Evolutionary conservation across 2,329 filamentous ascomycete species (phyloP).

Genomic region (Phaeophleospora eucalypticola): DNA sequence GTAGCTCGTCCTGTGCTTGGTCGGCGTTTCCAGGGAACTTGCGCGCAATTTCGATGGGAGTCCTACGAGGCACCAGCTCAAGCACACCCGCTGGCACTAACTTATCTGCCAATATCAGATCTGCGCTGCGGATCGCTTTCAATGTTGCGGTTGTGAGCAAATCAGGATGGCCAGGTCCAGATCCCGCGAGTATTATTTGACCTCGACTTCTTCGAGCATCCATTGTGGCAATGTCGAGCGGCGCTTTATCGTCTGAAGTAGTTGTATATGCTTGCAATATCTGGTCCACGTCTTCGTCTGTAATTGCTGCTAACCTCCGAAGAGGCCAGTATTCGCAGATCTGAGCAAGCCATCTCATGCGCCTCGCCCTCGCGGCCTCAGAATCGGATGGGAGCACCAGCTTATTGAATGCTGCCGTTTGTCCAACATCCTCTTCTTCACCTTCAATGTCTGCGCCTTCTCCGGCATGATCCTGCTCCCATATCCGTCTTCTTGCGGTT

Average conservation of each 20-base stretch:
- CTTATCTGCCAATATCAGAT: constrained; percentile 81
- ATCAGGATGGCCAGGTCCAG: constrained; percentile 87
- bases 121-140: constrained; percentile 69
- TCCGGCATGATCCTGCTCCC: constrained; percentile 66
- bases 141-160: constrained; percentile 79
- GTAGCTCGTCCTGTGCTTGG: constrained; percentile 82
- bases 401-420: constrained; percentile 78
- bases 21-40: constrained; percentile 99
- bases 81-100: constrained; percentile 80
- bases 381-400: constrained; percentile 71
- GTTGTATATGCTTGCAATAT: constrained; percentile 67
- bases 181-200: constrained; percentile 81
- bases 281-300: constrained; percentile 70
- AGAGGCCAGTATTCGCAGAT: constrained; percentile 99
- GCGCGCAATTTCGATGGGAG: constrained; percentile 83
- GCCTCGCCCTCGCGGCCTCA: constrained; percentile 69
- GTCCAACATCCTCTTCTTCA: constrained; percentile 62
- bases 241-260: constrained; percentile 27
- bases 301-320: constrained; percentile 71
- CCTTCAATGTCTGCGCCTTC: constrained; percentile 43
- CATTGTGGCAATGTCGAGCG: constrained; percentile 26
- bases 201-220: constrained; percentile 47
- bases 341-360: constrained; percentile 90
- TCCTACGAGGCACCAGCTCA: constrained; percentile 83
- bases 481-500: constrained; percentile 64